Base-by-base conservation (phyloP, 306 rosid species). In the Acacia crassicarpa region DNA sequence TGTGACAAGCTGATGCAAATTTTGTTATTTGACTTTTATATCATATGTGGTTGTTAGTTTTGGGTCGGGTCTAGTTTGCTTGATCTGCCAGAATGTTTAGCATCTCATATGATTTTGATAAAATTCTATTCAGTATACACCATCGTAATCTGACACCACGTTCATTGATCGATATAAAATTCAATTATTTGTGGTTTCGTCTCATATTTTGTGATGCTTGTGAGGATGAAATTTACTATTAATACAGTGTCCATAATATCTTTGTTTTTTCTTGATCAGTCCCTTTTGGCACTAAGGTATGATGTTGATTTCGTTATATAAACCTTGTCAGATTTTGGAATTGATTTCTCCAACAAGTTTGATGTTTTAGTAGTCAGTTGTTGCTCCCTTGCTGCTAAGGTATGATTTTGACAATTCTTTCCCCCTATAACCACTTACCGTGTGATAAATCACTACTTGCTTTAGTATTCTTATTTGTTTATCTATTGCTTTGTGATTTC, bases 341-440 rank as follows among this genome's bases (percentile, higher is more conserved):
- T 77, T 30, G 98, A 92, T 41, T 95, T 95, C 91, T 91, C 84
- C 66, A 61, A 84, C 81, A 91, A 90, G 61, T 95, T 93, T n/a
- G 94, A 95, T 82, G 97, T 95, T 33, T 89, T 95, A 1, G 92
- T 95, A 9, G 85, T 95, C 86, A 86, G 94, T 71, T 88, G 91
- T 80, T 93, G 94, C 87, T 89, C 99, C 16, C 86, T 90, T 70
- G 80, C 91, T n/a, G 90, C 94, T 14, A 92, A 95, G 81, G 97
- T 93, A 92, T 67, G 51, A 25, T 53, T n/a, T 40, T 67, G 22
- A 22, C 10, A 74, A 81, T 48, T 72, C 43, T 74, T 67, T 5
- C 35, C 32, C 45, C 16, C 35, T 4, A 11, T 20, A 33, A 32
- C 35, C 6, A 12, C 40, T 71, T 7, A 5, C 43, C 23, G 2